phyloP scores from a whole-genome alignment of 164 flowering plant species.

The Brasenia schreberi region DNA sequence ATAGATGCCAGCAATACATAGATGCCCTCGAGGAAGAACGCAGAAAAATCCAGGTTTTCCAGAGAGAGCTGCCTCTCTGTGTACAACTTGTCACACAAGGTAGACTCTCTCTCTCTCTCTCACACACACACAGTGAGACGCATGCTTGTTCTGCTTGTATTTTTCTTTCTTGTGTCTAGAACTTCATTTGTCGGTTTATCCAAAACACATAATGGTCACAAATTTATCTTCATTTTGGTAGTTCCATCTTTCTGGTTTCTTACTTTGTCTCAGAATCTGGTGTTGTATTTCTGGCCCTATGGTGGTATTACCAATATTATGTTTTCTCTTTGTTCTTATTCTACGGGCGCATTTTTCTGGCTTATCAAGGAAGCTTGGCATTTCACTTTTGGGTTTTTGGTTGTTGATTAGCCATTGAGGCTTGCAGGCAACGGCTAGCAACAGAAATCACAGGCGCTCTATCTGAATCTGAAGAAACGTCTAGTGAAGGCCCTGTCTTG shows the following conservation, averaged over 20 bases:
- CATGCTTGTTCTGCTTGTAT: not conserved
- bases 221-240: too few species aligned
- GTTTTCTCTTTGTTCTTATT: too few species aligned
- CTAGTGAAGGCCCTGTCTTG: slow-evolving; percentile 38
- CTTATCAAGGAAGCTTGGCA: not conserved
- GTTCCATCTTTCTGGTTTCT: too few species aligned
- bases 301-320: too few species aligned
- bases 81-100: slow-evolving; percentile 75
- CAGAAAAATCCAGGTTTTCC: slow-evolving; percentile 63
- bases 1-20: slow-evolving; percentile 38
- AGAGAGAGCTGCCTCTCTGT: slow-evolving; percentile 85
- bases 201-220: too few species aligned
- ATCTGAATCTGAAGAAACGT: slow-evolving; percentile 51
- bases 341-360: too few species aligned
- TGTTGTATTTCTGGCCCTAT: too few species aligned
- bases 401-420: slow-evolving; percentile 6
- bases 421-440: slow-evolving; percentile 7
- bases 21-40: slow-evolving; percentile 59
- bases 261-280: too few species aligned
- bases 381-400: not conserved
- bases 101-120: slow-evolving; percentile 1
- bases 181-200: too few species aligned
- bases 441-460: slow-evolving; percentile 11
- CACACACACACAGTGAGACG: too few species aligned
- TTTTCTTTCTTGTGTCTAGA: not conserved